phyloP scores from a whole-genome alignment of 257 asterid species.

The Forsythia suspensa region DNA sequence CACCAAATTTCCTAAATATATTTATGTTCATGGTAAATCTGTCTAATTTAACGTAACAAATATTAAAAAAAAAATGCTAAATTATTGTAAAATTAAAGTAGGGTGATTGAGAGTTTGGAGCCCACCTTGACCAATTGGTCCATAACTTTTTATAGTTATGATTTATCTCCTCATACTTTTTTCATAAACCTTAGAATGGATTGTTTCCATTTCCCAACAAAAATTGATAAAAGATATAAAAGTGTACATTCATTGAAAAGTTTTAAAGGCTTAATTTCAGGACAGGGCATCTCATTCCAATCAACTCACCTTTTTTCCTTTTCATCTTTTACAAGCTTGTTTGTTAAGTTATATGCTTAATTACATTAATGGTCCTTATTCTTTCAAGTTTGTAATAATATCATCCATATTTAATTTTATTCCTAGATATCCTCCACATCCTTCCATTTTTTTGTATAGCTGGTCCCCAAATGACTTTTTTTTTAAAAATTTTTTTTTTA shows the following conservation, averaged over 20 bases:
- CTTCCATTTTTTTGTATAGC: too few species aligned
- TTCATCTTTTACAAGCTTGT: constrained; percentile 21
- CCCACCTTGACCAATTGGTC: constrained; percentile 9
- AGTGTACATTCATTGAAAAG: constrained; percentile 27
- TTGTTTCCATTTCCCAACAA: constrained; percentile 18
- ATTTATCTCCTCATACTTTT: constrained; percentile 12
- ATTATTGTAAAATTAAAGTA: not conserved
- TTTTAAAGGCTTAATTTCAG: constrained; percentile 2
- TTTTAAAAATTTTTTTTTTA: too few species aligned
- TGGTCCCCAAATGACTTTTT: too few species aligned
- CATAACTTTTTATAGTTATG: constrained; percentile 16
- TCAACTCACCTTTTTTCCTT: constrained; percentile 30
- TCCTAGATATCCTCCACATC: too few species aligned
- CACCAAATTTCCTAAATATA: too few species aligned
- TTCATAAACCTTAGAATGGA: not conserved
- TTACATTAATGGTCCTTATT: too few species aligned
- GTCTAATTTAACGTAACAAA: too few species aligned
- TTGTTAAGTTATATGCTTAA: constrained; percentile 4
- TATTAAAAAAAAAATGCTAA: too few species aligned
- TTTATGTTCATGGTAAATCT: too few species aligned
- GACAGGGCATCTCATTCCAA: constrained; percentile 23
- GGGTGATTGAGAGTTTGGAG: not conserved
- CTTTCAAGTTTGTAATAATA: too few species aligned
- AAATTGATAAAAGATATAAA: not conserved
- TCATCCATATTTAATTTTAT: too few species aligned